Evolutionary conservation across 2,329 filamentous ascomycete genomes (phyloP), one percentile per base, ranked within the genome.

Genomic region (Huntiella savannae): DNA sequence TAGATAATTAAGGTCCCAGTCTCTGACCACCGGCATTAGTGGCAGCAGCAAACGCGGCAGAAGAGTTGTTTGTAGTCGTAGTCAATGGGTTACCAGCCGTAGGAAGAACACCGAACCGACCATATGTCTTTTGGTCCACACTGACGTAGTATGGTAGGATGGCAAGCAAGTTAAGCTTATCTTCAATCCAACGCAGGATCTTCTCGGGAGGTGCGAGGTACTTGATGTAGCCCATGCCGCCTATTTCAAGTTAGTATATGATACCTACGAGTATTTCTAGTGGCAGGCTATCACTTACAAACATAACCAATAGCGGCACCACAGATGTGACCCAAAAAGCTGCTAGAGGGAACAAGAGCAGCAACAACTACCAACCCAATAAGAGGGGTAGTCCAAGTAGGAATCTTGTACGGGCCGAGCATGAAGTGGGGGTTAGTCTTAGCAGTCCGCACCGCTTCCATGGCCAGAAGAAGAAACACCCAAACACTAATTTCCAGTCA

Each of bases 81-180:
- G 58, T 56, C 33, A 60, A 55, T 13, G 62, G 58, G 46, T 61
- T 58, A 36, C 56, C 56, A 53, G 55, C 67, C 1, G 75, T 70
- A 2, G 87, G 88, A 48, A 96, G 65, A 11, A 95, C 82, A 2
- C 88, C 88, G 55, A 93, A 95, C 45, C 88, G 73, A 5, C 88
- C 88, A 56, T 88, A 94, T 4, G 84, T 94, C 69, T 94, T 95
- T 62, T 94, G 87, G 57, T 96, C 88, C 12, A 95, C 79, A 48
- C 83, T 92, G 41, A 96, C 81, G 56, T 94, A 96, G 62, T 93
- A 84, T 39, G 88, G 88, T 19, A 96, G 63, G 49, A 85, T 71
- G 15, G 77, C 82, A 16, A 94, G 68, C 7, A 96, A 69, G 57
- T 93, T 91, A 50, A 96, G 65, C 59, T 88, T 92, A 13, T 74